Conservation (phyloP, 1,139 yeast genomes). For the Saccharomycopsis hybrid region DNA sequence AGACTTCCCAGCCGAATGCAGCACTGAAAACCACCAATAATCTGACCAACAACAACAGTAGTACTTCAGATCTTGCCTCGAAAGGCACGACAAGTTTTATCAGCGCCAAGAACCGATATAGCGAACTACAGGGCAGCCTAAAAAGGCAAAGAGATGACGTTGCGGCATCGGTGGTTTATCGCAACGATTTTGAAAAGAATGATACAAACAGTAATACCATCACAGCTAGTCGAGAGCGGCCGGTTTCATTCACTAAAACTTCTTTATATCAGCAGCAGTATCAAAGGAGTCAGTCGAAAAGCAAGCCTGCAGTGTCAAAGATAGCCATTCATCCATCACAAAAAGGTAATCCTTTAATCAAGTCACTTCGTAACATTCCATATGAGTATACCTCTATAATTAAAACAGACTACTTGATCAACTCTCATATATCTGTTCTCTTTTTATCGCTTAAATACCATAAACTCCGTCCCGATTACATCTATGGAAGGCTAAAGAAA, state of each 20-base stretch:
- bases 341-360: slow-evolving; percentile 31
- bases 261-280: slow-evolving; percentile 11
- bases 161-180: neutral
- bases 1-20: neutral
- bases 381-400: slow-evolving; percentile 29
- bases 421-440: slow-evolving; percentile 44
- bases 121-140: neutral
- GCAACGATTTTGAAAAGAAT: no score
- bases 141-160: neutral
- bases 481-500: slow-evolving; percentile 46
- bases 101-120: no score
- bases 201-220: slow-evolving; percentile 7
- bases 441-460: slow-evolving; percentile 52
- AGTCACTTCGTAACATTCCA: slow-evolving; percentile 25
- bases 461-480: slow-evolving; percentile 53
- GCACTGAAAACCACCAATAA: neutral
- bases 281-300: slow-evolving; percentile 7
- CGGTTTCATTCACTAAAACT: slow-evolving; percentile 14
- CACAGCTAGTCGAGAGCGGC: slow-evolving; percentile 5
- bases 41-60: neutral
- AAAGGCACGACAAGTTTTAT: no score
- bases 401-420: slow-evolving; percentile 46
- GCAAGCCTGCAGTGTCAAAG: slow-evolving; percentile 17
- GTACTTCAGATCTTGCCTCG: neutral
- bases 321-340: slow-evolving; percentile 30